Base-by-base conservation (phyloP, 225 moss, liverwort and hornwort species). In the Lunularia cruciata region DNA sequence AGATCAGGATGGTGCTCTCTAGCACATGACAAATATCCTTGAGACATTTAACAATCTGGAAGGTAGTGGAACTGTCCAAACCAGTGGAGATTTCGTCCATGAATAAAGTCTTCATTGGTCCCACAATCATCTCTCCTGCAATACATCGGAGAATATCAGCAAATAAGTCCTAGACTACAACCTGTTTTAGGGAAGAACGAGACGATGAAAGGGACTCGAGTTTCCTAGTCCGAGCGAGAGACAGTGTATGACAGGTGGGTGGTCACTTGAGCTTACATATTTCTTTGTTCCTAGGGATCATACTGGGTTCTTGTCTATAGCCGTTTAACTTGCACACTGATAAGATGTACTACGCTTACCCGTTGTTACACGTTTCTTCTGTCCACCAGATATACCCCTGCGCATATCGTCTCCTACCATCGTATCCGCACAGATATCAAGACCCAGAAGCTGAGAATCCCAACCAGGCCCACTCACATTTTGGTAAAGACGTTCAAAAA, bases 331-430 rank as follows among this genome's bases (percentile, higher is more conserved):
- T n/a, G n/a, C n/a, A 43, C 43, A 43, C 12, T 0, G 11, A 0
- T 43, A 48, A 48, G 20, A 48, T 48, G 48, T 48, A 20, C 42
- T 14, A 15, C 0, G 22, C 37, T 61, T 27, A 73, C 86, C 89
- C 31, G 89, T 87, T 49, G 89, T 89, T 12, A 89, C 86, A 0
- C 89, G 81, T 64, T 89, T 89, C 75, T 85, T 89, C 73, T 89
- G 87, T 36, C 87, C 89, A 74, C 89, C 89, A n/a, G 89, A 89
- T 66, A 89, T 89, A 49, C 89, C 89, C 46, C 87, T 80, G 62
- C 87, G 85, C 87, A 89, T 89, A 73, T 80, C 83, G 51, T 89
- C 87, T 1, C 89, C 71, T 6, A 87, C 85, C 77, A 81, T 22
- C 32, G 54, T 78, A 72, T 89, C 89, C 42, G 87, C 85, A 60